Percentiles rank a stretch among this genome's conserved stretches.
These are phyloP conservation scores for Achaetomiella virescens DNA, from an alignment of 495 filamentous ascomycete genomes.

Conservation along the genomic window DNA sequence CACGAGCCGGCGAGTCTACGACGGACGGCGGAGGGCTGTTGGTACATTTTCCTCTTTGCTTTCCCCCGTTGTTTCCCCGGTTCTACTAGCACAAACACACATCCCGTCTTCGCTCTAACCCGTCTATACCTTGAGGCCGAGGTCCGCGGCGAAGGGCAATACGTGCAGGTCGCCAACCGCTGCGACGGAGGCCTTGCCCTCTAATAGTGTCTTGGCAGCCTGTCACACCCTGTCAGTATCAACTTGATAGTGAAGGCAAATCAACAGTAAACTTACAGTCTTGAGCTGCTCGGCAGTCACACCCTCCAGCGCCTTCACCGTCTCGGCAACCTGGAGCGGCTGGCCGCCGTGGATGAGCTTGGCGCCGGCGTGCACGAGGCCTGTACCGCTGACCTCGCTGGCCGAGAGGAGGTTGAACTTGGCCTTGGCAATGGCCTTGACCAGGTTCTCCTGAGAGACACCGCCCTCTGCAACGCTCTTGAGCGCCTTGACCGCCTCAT, in stretches of 20 bases:
- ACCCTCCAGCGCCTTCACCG: constrained; percentile 68
- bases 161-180: constrained; percentile 82
- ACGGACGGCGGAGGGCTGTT: constrained; percentile 37
- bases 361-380: constrained; percentile 48
- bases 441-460: constrained; percentile 73
- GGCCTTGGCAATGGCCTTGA: constrained; percentile 85
- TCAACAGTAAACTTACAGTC: constrained; percentile 55
- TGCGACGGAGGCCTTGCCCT: constrained; percentile 80
- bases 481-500: constrained; percentile 68
- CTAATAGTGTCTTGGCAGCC: constrained; percentile 78
- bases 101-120: not conserved
- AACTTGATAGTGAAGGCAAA: constrained; percentile 6
- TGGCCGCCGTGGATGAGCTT: constrained; percentile 68
- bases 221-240: constrained; percentile 35
- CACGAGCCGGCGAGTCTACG: constrained; percentile 35
- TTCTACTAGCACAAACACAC: constrained; percentile 1
- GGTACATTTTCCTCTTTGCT: constrained; percentile 39
- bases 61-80: not conserved
- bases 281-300: constrained; percentile 82
- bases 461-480: constrained; percentile 70
- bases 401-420: constrained; percentile 89
- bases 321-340: constrained; percentile 79
- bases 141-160: constrained; percentile 86
- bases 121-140: constrained; percentile 88
- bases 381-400: constrained; percentile 70